Percentiles rank a stretch among this genome's conserved stretches.
Evolutionary conservation across 2,329 filamentous ascomycete genomes (phyloP).

Genomic region (Saccharata proteae): DNA sequence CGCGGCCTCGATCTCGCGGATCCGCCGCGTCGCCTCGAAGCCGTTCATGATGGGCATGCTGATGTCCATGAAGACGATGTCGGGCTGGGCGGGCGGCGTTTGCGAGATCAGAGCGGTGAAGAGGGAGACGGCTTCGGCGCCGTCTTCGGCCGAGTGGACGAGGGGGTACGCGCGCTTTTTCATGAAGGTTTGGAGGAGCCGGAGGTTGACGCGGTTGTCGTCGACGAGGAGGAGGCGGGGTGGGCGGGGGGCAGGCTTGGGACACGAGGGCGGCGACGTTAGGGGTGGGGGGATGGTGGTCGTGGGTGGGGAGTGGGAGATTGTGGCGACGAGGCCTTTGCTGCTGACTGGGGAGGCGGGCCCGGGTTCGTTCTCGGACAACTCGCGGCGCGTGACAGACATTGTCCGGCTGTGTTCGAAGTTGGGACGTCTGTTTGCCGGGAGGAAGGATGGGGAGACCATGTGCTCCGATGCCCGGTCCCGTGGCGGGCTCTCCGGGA

Average conservation of each 20-base stretch:
- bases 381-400: constrained; percentile 5
- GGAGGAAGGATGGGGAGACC: constrained; percentile 2
- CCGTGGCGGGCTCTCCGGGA: constrained; percentile 5
- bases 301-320: background rate
- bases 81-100: constrained; percentile 10
- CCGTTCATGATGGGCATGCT: constrained; percentile 37
- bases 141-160: constrained; percentile 26
- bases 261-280: background rate
- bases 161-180: constrained; percentile 9
- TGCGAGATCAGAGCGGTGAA: constrained; percentile 16
- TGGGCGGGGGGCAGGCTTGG: background rate
- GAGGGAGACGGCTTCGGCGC: constrained; percentile 27
- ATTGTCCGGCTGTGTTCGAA: constrained; percentile 6
- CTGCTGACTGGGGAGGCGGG: constrained; percentile 4
- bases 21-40: constrained; percentile 30
- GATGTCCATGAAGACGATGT: constrained; percentile 36
- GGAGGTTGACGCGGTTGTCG: constrained; percentile 24
- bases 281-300: background rate
- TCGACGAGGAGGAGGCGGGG: constrained; percentile 10
- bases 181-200: constrained; percentile 41
- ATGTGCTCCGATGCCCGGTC: background rate
- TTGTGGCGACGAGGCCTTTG: background rate
- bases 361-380: background rate
- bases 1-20: constrained; percentile 22
- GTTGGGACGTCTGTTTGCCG: background rate